A percentile compares a stretch with the other conserved stretches of the same genome.
Evolutionary conservation across 352 stramenopile species (phyloP).

Genomic region (Phytophthora boehmeriae): DNA sequence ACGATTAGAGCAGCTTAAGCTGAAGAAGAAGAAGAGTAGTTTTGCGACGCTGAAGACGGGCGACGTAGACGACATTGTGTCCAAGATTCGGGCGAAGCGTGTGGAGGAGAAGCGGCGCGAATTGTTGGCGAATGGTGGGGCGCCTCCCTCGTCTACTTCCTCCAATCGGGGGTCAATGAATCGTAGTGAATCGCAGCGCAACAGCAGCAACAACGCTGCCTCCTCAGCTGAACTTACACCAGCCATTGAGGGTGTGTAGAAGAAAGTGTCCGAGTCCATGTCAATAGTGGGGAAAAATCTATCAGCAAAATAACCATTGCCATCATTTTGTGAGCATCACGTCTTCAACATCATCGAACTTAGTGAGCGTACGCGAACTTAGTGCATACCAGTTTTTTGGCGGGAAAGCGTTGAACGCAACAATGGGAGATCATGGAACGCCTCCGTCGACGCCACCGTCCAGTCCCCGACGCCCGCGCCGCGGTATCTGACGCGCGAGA

Average conservation of each 20-base stretch:
- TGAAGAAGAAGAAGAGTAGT: conserved; percentile 76
- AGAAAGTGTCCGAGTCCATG: conserved; percentile 27
- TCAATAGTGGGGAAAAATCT: conserved; percentile 26
- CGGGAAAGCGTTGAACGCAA: conserved; percentile 9
- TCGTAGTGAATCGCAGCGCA: conserved; percentile 10
- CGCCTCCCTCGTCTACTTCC: conserved; percentile 26
- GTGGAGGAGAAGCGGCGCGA: conserved; percentile 77
- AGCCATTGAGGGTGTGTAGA: conserved; percentile 39
- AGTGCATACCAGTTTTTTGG: conserved; percentile 16
- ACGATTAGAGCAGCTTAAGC: conserved; percentile 77
- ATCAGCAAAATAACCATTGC: neutral
- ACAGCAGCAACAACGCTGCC: conserved; percentile 11
- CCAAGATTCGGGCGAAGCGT: conserved; percentile 82
- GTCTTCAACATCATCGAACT: neutral
- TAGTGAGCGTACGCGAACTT: too few relatives aligned
- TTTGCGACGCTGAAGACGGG: conserved; percentile 79
- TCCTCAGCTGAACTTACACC: conserved; percentile 20
- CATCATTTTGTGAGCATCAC: neutral
- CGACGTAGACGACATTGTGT: conserved; percentile 85
- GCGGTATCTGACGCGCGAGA: conserved; percentile 52
- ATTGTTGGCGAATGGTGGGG: conserved; percentile 45
- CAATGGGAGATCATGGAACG: conserved; percentile 43
- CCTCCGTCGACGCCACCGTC: conserved; percentile 67
- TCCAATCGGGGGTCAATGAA: conserved; percentile 26
- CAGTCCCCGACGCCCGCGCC: conserved; percentile 43